Conservation (phyloP, 768 basidiomycete genomes). For the Tylopilus subfusipes region DNA sequence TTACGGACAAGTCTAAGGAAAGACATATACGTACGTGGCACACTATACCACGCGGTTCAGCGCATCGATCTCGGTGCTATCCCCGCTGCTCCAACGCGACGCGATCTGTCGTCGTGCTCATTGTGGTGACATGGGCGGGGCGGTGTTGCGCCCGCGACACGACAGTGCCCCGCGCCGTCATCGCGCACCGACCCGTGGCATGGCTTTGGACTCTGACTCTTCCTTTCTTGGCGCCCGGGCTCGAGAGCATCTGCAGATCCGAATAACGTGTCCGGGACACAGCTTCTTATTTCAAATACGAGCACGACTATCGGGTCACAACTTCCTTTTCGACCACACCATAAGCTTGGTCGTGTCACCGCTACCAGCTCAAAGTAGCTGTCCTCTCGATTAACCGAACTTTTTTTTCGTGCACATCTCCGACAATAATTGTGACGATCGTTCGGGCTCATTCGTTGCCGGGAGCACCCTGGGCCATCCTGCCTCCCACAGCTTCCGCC, state of each 20-base stretch:
- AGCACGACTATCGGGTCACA: slow-evolving; percentile 3
- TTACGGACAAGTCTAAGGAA: slow-evolving; percentile 23
- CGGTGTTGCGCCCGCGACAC: not conserved
- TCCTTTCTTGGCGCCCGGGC: slow-evolving; percentile 12
- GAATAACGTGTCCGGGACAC: slow-evolving; percentile 26
- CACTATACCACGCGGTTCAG: slow-evolving; percentile 8
- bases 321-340: slow-evolving; percentile 11
- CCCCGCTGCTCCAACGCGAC: not conserved
- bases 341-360: too few relatives aligned
- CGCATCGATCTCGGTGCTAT: slow-evolving; percentile 7
- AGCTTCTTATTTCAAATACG: slow-evolving; percentile 34
- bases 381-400: too few relatives aligned
- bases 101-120: slow-evolving; percentile 1
- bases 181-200: not conserved
- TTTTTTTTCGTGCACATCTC: not conserved
- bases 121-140: slow-evolving; percentile 9
- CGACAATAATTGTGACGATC: not conserved
- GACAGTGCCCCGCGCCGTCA: slow-evolving; percentile 2
- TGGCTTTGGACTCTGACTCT: slow-evolving; percentile 1
- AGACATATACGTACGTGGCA: slow-evolving; percentile 24
- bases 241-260: slow-evolving; percentile 31
- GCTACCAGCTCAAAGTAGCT: too few relatives aligned
- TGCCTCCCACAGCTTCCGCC: too few relatives aligned
- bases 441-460: not conserved
- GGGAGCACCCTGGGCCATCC: too few relatives aligned